A percentile compares a stretch with the other conserved stretches of the same genome.
Evolutionary conservation across 208 protist species (phyloP).

Genomic region (Blastocrithidia nonstop): DNA sequence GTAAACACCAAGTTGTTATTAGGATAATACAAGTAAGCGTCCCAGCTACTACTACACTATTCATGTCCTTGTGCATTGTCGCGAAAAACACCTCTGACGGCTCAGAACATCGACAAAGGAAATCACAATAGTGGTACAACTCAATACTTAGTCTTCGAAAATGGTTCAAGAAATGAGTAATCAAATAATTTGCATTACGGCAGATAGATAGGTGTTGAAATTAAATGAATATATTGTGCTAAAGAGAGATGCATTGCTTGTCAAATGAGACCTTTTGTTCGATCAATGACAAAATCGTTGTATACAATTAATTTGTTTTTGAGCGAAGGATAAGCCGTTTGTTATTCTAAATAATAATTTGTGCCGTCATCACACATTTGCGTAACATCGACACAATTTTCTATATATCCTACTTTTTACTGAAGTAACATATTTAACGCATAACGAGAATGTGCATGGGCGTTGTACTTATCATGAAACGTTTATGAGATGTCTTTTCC

Average conservation of each 20-base stretch:
- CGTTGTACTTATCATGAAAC: slow-evolving; percentile 36
- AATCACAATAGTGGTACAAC: slow-evolving; percentile 19
- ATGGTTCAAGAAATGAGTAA: slow-evolving; percentile 16
- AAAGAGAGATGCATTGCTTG: slow-evolving; percentile 22
- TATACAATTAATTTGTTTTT: slow-evolving; percentile 23
- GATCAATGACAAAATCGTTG: slow-evolving; percentile 26
- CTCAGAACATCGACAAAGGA: slow-evolving; percentile 25
- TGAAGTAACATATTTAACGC: slow-evolving; percentile 35
- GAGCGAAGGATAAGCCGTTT: slow-evolving; percentile 29
- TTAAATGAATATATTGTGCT: slow-evolving; percentile 25
- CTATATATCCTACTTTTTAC: slow-evolving; percentile 19
- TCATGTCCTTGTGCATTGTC: slow-evolving; percentile 13
- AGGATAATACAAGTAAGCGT: slow-evolving; percentile 25
- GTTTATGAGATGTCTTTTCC: slow-evolving; percentile 20
- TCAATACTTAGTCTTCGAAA: slow-evolving; percentile 34
- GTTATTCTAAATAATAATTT: slow-evolving; percentile 10
- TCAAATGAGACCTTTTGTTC: slow-evolving; percentile 21
- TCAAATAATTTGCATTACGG: slow-evolving; percentile 33
- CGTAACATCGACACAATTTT: slow-evolving; percentile 3
- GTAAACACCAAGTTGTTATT: slow-evolving; percentile 19
- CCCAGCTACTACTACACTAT: slow-evolving; percentile 9
- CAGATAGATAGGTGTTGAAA: slow-evolving; percentile 20
- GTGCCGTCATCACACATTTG: background rate
- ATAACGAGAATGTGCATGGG: slow-evolving; percentile 19
- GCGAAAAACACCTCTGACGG: slow-evolving; percentile 12